Percentiles rank a stretch among this genome's conserved stretches.
Conservation (phyloP, 2,329 filamentous ascomycete genomes). For the Fusarium sp. region DNA sequence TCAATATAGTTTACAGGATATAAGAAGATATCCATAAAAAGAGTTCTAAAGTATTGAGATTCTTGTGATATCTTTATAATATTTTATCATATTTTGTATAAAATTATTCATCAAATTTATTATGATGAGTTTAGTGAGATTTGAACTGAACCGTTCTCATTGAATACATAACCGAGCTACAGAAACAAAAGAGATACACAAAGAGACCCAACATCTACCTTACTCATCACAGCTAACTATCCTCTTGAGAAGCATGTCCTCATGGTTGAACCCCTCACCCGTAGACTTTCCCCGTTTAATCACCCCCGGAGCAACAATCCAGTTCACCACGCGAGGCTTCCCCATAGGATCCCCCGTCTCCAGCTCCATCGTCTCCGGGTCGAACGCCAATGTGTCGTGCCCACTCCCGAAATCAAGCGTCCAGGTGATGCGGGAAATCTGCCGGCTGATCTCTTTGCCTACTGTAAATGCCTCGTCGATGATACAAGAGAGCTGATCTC, state of each 20-base stretch:
- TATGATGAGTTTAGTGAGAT: neutral
- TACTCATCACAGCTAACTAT: neutral
- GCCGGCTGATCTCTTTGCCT: neutral
- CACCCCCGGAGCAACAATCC: neutral
- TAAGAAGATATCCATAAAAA: no score
- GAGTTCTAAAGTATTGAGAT: no score
- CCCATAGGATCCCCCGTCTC: neutral
- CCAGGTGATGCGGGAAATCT: neutral
- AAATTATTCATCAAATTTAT: no score
- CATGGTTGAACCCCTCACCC: neutral
- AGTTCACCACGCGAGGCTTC: neutral
- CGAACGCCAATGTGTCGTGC: neutral
- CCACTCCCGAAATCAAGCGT: neutral
- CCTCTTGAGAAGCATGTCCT: neutral
- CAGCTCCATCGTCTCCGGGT: neutral
- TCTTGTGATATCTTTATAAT: no score
- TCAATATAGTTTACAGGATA: no score
- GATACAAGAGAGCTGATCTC: neutral
- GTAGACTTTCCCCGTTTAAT: neutral
- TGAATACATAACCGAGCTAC: neutral
- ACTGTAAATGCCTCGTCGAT: neutral
- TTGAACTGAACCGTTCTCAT: neutral
- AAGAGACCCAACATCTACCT: neutral
- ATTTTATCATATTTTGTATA: no score
- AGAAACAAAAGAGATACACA: neutral